These are phyloP conservation scores for Corynespora cassiicola DNA, from an alignment of 2,329 filamentous ascomycete species.

Conservation along the genomic window DNA sequence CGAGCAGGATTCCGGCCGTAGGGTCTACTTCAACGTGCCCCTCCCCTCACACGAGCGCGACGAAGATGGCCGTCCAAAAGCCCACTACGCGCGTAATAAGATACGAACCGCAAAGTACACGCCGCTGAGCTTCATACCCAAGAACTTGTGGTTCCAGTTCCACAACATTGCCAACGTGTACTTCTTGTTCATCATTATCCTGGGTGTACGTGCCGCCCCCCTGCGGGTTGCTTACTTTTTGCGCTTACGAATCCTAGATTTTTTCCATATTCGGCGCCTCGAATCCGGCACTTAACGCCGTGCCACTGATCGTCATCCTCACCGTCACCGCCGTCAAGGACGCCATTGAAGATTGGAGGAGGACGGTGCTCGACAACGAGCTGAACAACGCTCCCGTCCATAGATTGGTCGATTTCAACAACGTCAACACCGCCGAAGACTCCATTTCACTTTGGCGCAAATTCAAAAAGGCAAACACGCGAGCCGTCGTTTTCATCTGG, in stretches of 20 bases:
- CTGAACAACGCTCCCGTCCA: constrained; percentile 97
- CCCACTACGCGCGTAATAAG: constrained; percentile 86
- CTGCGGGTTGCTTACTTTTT: constrained; percentile 11
- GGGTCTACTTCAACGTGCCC: constrained; percentile 84
- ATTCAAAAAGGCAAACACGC: constrained; percentile 86
- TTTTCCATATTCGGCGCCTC: constrained; percentile 94
- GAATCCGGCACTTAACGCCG: constrained; percentile 88
- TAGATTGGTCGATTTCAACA: constrained; percentile 84
- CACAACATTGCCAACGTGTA: constrained; percentile 99
- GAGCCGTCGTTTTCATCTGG: constrained; percentile 64
- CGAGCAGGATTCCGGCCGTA: constrained; percentile 52
- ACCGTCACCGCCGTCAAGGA: constrained; percentile 90
- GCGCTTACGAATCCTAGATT: constrained; percentile 64
- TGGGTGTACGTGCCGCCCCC: constrained; percentile 72
- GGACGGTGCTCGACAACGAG: constrained; percentile 89
- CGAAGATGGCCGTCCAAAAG: constrained; percentile 76
- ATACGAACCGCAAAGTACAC: constrained; percentile 98
- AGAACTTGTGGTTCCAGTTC: constrained; percentile 97
- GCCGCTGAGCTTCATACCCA: constrained; percentile 90
- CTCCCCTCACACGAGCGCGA: constrained; percentile 78
- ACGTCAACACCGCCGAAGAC: constrained; percentile 91
- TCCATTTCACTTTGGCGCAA: constrained; percentile 84
- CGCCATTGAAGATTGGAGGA: constrained; percentile 91
- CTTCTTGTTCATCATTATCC: constrained; percentile 94
- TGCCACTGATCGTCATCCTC: constrained; percentile 92